Conservation (phyloP, 139 green algal genomes). For the Diplosphaera chodatii region DNA sequence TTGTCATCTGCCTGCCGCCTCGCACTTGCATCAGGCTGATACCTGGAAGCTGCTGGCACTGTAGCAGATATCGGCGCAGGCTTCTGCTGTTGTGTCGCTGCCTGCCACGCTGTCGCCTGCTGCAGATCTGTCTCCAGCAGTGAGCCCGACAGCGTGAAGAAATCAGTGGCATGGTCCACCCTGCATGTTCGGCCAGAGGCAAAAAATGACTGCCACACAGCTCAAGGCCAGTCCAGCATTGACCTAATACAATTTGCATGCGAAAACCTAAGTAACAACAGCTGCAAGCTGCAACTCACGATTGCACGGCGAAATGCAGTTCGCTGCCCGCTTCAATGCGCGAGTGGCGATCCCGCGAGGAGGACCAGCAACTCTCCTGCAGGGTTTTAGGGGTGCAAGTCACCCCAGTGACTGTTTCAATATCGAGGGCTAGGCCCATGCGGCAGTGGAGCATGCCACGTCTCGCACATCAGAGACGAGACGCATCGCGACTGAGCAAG, state of each 20-base stretch:
- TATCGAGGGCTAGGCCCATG: not conserved
- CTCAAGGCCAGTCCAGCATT: not conserved
- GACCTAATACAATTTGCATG: not conserved
- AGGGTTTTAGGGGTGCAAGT: not conserved
- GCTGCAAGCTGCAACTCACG: not conserved
- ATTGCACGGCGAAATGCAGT: slow-evolving; percentile 25
- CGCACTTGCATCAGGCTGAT: no score
- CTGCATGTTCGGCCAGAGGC: not conserved
- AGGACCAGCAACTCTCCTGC: slow-evolving; percentile 25
- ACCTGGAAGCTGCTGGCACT: no score
- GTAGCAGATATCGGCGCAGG: not conserved
- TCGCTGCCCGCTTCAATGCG: slow-evolving; percentile 16
- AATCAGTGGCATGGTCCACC: slow-evolving; percentile 15
- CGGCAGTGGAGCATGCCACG: no score
- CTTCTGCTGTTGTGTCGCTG: not conserved
- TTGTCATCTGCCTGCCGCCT: no score
- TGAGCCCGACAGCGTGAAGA: slow-evolving; percentile 24
- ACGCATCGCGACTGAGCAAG: not conserved
- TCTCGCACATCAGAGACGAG: not conserved
- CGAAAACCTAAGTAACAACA: not conserved
- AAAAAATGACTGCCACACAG: not conserved
- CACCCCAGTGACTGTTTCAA: not conserved
- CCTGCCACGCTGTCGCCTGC: slow-evolving; percentile 4
- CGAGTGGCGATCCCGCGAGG: slow-evolving; percentile 6
- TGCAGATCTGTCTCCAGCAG: slow-evolving; percentile 12